These are phyloP conservation scores for Cicer chorassanicum DNA, from an alignment of 306 rosid species.

Conservation along the genomic window DNA sequence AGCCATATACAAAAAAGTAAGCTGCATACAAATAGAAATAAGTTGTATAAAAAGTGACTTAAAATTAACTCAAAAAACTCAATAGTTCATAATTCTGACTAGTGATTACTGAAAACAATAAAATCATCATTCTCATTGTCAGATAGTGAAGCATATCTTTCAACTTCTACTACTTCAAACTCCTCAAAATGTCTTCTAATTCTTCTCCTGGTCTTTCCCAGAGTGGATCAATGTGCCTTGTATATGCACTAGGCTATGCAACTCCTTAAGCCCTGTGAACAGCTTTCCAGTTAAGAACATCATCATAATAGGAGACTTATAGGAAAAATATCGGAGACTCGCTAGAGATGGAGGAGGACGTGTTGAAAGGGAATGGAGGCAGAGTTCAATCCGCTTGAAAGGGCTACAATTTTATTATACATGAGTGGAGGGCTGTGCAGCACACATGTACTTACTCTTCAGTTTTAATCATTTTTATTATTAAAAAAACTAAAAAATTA, in stretches of 20 bases:
- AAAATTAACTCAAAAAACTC: not conserved
- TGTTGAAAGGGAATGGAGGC: not conserved
- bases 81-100: not conserved
- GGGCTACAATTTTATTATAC: not conserved
- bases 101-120: not conserved
- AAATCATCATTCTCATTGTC: not conserved
- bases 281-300: not conserved
- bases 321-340: not conserved
- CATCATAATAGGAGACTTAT: not conserved
- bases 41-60: not conserved
- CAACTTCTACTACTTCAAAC: not conserved
- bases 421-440: not conserved
- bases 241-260: too few species aligned
- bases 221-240: too few species aligned
- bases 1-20: not conserved
- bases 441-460: not conserved
- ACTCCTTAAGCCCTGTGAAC: not conserved
- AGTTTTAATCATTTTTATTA: too few species aligned
- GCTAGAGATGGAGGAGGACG: not conserved
- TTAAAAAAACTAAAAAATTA: too few species aligned
- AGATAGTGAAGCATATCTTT: not conserved
- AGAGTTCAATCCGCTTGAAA: not conserved
- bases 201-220: not conserved
- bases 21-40: not conserved
- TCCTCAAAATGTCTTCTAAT: not conserved